phyloP scores from a whole-genome alignment of 2,329 filamentous ascomycete genomes.

The Colletotrichum sojae region DNA sequence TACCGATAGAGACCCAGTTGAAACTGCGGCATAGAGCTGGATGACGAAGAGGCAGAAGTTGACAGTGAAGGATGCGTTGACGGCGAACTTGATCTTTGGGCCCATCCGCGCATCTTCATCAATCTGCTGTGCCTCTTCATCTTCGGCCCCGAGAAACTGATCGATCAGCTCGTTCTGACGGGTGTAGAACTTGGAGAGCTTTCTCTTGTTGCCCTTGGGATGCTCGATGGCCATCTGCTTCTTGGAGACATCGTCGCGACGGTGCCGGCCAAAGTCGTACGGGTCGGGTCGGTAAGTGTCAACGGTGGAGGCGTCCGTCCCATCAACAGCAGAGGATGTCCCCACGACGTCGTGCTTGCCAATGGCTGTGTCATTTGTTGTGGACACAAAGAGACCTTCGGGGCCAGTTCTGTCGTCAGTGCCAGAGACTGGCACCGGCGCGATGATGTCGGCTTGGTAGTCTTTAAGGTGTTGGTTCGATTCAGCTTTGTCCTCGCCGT shows the following conservation, averaged over 20 bases:
- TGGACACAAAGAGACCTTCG: constrained; percentile 16
- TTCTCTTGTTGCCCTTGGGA: constrained; percentile 58
- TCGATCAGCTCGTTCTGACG: constrained; percentile 65
- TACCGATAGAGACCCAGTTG: constrained; percentile 69
- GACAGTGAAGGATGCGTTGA: constrained; percentile 65
- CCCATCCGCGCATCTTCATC: constrained; percentile 66
- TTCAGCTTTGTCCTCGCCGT: constrained; percentile 23
- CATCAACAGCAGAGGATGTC: constrained; percentile 22
- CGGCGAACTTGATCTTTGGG: constrained; percentile 66
- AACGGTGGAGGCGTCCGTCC: constrained; percentile 23
- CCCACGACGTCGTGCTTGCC: constrained; percentile 11
- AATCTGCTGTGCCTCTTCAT: constrained; percentile 67
- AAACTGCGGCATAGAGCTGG: constrained; percentile 71
- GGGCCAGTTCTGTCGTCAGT: constrained; percentile 26
- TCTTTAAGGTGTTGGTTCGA: constrained; percentile 10
- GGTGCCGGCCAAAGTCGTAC: constrained; percentile 56
- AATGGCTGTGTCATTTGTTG: constrained; percentile 4
- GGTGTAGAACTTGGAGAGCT: constrained; percentile 63
- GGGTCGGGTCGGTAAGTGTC: constrained; percentile 50
- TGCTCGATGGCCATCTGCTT: constrained; percentile 64
- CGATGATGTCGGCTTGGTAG: constrained; percentile 24
- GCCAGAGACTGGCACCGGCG: constrained; percentile 20
- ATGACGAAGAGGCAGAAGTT: constrained; percentile 70
- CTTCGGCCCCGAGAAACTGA: constrained; percentile 67
- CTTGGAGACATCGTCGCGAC: constrained; percentile 56